Percentiles rank a stretch among this genome's conserved stretches.
These are phyloP conservation scores for Candolleomyces efflorescens DNA, from an alignment of 768 basidiomycete genomes.

Conservation along the genomic window DNA sequence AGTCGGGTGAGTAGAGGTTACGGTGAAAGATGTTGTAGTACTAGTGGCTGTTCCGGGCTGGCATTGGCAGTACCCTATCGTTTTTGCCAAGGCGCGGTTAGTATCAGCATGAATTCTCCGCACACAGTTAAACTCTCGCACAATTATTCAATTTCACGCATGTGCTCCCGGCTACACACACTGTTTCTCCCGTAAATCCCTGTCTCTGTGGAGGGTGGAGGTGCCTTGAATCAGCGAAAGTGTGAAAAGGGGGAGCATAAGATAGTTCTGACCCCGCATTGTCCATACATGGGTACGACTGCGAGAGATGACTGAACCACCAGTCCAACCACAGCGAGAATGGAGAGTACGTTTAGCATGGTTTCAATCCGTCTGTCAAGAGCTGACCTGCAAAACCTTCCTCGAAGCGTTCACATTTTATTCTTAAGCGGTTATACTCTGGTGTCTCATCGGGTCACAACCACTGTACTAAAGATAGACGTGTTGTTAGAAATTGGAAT, in stretches of 20 bases:
- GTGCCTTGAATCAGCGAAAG: not conserved
- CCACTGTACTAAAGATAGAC: not conserved
- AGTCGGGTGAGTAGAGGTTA: not conserved
- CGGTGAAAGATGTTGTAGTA: constrained; percentile 6
- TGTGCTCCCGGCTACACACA: constrained; percentile 9
- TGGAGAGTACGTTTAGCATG: not conserved
- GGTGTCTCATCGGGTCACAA: not conserved
- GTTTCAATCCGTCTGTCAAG: not conserved
- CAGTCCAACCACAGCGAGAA: not conserved
- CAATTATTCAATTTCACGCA: constrained; percentile 14
- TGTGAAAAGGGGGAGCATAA: too few species aligned
- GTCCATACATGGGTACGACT: constrained; percentile 1
- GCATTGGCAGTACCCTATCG: constrained; percentile 26
- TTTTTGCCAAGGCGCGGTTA: not conserved
- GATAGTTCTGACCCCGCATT: constrained; percentile 3
- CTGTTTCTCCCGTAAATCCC: constrained; percentile 10
- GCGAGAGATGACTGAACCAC: not conserved
- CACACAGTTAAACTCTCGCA: not conserved
- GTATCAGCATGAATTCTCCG: not conserved
- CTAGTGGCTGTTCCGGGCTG: constrained; percentile 17
- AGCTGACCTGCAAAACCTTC: not conserved
- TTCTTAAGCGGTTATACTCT: not conserved
- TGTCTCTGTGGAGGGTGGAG: not conserved
- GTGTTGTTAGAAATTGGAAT: not conserved
- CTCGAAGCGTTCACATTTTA: not conserved